Conservation (phyloP, 169 alveolate species). For the Plasmodium sp. region DNA sequence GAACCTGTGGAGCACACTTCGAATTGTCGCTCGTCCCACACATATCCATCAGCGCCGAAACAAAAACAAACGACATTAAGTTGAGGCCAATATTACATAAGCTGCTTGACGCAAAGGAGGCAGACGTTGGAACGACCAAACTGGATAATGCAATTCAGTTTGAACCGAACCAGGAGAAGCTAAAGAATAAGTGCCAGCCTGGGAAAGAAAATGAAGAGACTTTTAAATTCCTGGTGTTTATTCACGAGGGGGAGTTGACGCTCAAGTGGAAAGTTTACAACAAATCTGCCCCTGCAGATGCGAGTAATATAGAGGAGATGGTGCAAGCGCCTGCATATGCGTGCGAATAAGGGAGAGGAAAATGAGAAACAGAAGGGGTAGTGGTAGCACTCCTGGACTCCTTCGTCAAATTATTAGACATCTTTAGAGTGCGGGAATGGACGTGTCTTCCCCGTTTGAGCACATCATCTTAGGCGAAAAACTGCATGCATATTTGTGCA, state of each 20-base stretch:
- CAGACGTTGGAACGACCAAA: not conserved
- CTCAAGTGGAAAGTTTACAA: not conserved
- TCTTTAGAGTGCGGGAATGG: too few species aligned
- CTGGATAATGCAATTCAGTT: not conserved
- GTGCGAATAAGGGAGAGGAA: too few species aligned
- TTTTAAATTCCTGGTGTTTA: not conserved
- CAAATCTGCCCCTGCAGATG: not conserved
- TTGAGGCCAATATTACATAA: not conserved
- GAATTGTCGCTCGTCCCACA: not conserved
- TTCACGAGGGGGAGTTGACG: not conserved
- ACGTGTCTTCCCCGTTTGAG: too few species aligned
- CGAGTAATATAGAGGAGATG: too few species aligned
- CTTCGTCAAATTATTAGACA: too few species aligned
- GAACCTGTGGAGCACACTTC: not conserved
- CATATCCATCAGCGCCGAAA: not conserved
- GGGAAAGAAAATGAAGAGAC: not conserved
- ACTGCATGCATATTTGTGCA: too few species aligned
- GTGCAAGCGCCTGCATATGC: too few species aligned
- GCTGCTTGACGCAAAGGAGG: not conserved
- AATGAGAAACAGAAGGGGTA: too few species aligned
- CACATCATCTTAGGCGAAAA: too few species aligned
- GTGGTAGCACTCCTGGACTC: too few species aligned
- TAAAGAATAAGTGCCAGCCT: not conserved
- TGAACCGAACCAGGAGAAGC: not conserved
- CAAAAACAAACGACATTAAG: not conserved